Conservation (phyloP, 352 stramenopile species). For the Globisporangium uncinulatum region DNA sequence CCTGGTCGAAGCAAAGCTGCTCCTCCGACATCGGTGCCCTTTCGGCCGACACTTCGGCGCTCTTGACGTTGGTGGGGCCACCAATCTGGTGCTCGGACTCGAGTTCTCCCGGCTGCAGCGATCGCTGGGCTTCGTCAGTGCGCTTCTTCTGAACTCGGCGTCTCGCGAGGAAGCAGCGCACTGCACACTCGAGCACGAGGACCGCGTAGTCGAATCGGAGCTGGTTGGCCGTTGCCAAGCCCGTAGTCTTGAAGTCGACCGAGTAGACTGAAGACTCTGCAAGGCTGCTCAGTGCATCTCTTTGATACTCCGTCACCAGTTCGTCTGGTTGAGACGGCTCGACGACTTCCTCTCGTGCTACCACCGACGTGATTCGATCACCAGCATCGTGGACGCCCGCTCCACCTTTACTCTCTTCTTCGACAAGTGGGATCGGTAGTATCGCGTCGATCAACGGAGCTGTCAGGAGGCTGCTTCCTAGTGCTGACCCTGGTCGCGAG, state of each 20-base stretch:
- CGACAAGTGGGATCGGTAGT: too few species aligned
- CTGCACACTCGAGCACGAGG: constrained; percentile 10
- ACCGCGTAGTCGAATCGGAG: constrained; percentile 14
- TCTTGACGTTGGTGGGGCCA: neutral
- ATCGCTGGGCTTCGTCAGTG: neutral
- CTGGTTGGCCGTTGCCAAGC: neutral
- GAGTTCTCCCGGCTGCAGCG: neutral
- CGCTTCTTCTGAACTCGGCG: constrained; percentile 4
- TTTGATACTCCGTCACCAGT: neutral
- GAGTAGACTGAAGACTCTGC: neutral
- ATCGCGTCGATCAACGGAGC: too few species aligned
- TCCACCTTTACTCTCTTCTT: too few species aligned
- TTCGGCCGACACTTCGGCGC: neutral
- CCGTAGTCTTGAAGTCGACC: neutral
- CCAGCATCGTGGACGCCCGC: too few species aligned
- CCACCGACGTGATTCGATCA: too few species aligned
- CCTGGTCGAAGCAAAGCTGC: constrained; percentile 4
- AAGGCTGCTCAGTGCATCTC: neutral
- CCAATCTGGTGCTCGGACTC: neutral
- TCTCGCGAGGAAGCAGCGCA: constrained; percentile 15
- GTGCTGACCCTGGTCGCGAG: constrained; percentile 2
- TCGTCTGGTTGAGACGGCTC: neutral
- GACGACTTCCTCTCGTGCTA: neutral
- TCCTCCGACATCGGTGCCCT: neutral
- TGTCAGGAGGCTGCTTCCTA: neutral